These are phyloP conservation scores for Rosa rugosa DNA, from an alignment of 306 rosid genomes.

Conservation along the genomic window DNA sequence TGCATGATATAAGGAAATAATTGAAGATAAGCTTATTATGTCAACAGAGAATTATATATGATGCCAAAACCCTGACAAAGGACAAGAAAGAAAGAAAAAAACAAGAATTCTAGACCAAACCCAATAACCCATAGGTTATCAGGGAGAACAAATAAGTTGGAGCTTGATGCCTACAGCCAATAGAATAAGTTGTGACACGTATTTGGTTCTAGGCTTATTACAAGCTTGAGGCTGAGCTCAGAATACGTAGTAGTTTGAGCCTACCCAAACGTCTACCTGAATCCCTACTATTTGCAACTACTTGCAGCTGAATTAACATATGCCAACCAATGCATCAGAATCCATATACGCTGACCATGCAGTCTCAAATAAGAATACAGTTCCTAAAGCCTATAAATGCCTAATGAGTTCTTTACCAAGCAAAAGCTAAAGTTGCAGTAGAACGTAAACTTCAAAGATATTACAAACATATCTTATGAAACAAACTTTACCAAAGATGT, in stretches of 20 bases:
- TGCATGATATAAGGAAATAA: slow-evolving; percentile 21
- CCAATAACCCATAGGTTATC: neutral
- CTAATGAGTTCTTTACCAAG: neutral
- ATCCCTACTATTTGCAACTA: neutral
- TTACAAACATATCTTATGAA: neutral
- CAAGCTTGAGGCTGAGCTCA: neutral
- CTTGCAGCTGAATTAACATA: neutral
- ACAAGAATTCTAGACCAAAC: neutral
- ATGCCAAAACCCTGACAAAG: neutral
- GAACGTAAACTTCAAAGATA: neutral
- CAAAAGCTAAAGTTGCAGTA: neutral
- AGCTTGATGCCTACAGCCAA: neutral
- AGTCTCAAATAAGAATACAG: neutral
- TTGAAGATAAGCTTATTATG: neutral
- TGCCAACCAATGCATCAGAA: neutral
- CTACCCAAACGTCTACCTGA: too few species aligned
- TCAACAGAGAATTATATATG: neutral
- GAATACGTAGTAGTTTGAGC: neutral
- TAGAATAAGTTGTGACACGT: neutral
- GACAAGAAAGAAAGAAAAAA: neutral
- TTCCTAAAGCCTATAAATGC: neutral
- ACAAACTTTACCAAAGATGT: neutral
- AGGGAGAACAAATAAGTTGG: neutral
- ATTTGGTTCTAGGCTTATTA: neutral
- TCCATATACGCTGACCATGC: neutral